Percentiles rank a stretch among this genome's conserved stretches.
Conservation (phyloP, 331 rosid species). For the Quercus lobata region DNA sequence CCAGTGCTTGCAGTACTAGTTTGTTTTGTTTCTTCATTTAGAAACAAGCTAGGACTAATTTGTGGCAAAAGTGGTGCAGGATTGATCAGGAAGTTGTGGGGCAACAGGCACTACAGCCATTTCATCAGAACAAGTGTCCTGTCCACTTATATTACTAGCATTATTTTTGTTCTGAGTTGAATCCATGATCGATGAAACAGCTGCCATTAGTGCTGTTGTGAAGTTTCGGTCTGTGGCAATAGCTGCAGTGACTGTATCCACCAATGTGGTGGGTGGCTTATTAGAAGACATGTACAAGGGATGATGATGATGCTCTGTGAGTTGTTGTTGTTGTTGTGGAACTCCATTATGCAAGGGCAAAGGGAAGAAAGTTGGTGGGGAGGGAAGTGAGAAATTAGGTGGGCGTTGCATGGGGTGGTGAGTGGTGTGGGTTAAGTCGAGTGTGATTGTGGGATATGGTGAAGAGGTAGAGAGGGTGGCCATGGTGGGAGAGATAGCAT, state of each 20-base stretch:
- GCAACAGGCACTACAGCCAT: neutral
- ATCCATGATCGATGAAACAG: conserved; percentile 23
- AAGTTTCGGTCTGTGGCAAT: conserved; percentile 29
- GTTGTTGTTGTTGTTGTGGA: neutral
- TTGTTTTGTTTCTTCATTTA: neutral
- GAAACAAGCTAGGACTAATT: neutral
- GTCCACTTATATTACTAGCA: neutral
- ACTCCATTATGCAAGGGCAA: conserved; percentile 14
- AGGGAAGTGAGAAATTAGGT: conserved; percentile 8
- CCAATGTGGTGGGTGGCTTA: conserved; percentile 6
- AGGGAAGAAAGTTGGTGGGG: conserved; percentile 9
- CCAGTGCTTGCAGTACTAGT: neutral
- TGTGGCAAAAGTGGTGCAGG: neutral
- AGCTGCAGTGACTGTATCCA: conserved; percentile 18
- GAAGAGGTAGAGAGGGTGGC: conserved; percentile 30
- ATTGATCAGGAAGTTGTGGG: neutral
- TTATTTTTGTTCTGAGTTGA: conserved; percentile 1
- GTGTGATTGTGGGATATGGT: conserved; percentile 37
- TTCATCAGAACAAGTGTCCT: neutral
- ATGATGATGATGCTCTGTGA: neutral
- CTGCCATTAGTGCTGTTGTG: conserved; percentile 23
- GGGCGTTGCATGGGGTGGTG: neutral
- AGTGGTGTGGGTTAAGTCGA: conserved; percentile 32
- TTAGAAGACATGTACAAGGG: conserved; percentile 1
- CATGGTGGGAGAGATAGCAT: conserved; percentile 17